Conservation (phyloP, 306 rosid species). For the Adenanthera pavonina region DNA sequence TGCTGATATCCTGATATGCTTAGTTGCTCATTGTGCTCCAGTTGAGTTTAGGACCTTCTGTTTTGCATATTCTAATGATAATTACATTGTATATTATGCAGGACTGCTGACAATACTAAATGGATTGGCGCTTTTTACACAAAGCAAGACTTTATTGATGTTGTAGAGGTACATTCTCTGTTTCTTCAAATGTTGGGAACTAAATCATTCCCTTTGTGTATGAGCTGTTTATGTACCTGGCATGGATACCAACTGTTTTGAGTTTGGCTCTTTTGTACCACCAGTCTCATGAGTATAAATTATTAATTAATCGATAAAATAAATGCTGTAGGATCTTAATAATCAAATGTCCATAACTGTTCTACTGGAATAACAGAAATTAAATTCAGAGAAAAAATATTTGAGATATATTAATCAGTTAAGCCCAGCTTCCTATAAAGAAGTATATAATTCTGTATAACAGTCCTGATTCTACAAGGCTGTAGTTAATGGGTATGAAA, state of each 20-base stretch:
- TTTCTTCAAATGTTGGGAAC: conserved; percentile 21
- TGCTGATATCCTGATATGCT: neutral
- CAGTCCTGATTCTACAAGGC: neutral
- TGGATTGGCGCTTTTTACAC: conserved; percentile 62
- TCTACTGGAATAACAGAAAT: neutral
- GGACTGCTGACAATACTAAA: conserved; percentile 66
- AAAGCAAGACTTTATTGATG: conserved; percentile 63
- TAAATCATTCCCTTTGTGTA: conserved; percentile 10
- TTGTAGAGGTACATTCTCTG: conserved; percentile 53
- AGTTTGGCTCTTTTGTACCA: neutral
- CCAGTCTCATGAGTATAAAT: neutral
- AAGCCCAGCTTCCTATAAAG: neutral
- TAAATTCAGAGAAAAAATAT: neutral
- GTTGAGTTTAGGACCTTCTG: neutral
- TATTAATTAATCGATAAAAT: neutral
- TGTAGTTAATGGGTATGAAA: neutral
- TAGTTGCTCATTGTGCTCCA: neutral
- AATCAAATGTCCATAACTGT: neutral
- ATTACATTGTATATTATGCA: conserved; percentile 19
- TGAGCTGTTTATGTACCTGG: conserved; percentile 13
- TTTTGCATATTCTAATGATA: neutral
- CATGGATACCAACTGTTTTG: conserved; percentile 18
- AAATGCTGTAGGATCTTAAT: neutral
- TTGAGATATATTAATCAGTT: neutral
- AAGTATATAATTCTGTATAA: neutral